Percentiles rank a stretch among this genome's conserved stretches.
Evolutionary conservation across 1,284 basidiomycete genomes (phyloP).

Genomic region (Cutaneotrichosporon cutaneum): DNA sequence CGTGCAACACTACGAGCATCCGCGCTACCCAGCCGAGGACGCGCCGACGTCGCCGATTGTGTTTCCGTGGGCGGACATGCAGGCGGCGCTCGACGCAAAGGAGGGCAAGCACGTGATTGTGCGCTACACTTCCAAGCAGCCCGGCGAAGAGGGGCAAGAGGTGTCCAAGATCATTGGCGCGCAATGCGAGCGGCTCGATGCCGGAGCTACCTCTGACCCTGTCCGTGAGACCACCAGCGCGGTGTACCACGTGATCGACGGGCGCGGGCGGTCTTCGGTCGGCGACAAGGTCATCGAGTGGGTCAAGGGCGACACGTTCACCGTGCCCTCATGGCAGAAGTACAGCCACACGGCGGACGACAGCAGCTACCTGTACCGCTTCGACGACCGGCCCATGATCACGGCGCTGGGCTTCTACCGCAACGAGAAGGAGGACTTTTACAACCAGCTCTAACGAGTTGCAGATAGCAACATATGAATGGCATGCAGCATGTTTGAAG

Average conservation of each 20-base stretch:
- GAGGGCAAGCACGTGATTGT: constrained; percentile 11
- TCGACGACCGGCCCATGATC: constrained; percentile 30
- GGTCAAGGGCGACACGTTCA: constrained; percentile 30
- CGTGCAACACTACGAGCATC: constrained; percentile 26
- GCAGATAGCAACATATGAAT: not conserved
- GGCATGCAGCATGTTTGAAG: not conserved
- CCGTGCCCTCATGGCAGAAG: constrained; percentile 24
- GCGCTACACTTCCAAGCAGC: constrained; percentile 22
- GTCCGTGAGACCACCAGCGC: constrained; percentile 22
- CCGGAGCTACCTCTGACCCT: constrained; percentile 12
- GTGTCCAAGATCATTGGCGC: constrained; percentile 26
- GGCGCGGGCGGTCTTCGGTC: constrained; percentile 17
- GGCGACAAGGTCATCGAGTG: constrained; percentile 26
- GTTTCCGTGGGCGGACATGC: constrained; percentile 30
- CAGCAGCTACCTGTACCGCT: constrained; percentile 26
- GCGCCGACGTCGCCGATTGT: constrained; percentile 15
- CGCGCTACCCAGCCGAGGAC: constrained; percentile 29
- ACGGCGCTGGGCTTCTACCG: constrained; percentile 26
- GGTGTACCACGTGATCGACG: constrained; percentile 30
- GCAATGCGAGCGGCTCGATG: constrained; percentile 27
- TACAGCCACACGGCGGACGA: constrained; percentile 23
- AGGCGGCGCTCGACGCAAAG: constrained; percentile 20
- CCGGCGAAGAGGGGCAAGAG: constrained; percentile 25
- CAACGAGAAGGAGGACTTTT: constrained; percentile 27
- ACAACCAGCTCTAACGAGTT: constrained; percentile 11